Conservation (phyloP, 176 grass and related monocot species). For the Secale cereale region DNA sequence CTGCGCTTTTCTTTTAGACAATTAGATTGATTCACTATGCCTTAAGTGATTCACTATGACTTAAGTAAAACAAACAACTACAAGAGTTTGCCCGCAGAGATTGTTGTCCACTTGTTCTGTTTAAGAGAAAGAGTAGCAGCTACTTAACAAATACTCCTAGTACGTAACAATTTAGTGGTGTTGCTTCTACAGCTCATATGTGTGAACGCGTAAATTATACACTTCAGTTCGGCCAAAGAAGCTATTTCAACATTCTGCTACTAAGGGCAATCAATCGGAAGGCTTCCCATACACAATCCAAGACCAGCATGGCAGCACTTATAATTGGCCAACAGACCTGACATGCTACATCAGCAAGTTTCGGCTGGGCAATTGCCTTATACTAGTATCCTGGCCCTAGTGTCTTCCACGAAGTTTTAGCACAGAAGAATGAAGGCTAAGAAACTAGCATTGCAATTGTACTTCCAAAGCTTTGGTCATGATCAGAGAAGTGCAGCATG, state of each 20-base stretch:
- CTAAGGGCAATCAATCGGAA: neutral
- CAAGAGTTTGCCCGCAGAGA: neutral
- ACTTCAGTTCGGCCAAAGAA: conserved; percentile 7
- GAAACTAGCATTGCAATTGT: conserved; percentile 5
- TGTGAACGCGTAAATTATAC: neutral
- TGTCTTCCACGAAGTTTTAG: neutral
- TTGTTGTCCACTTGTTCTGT: neutral
- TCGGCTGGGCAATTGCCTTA: neutral
- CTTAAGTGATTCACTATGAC: too few relatives aligned
- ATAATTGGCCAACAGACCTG: neutral
- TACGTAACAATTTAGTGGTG: neutral
- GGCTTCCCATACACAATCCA: neutral
- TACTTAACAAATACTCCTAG: neutral
- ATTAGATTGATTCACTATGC: neutral
- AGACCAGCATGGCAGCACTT: neutral
- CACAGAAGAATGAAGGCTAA: neutral
- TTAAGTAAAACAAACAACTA: too few relatives aligned
- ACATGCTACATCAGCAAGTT: conserved; percentile 5
- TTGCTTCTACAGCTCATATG: neutral
- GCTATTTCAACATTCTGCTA: neutral
- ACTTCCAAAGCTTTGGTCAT: conserved; percentile 10
- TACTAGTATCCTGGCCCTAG: neutral
- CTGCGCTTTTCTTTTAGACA: too few relatives aligned
- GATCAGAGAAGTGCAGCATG: neutral
- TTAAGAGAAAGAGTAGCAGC: neutral